Evolutionary conservation across 257 asterid species (phyloP), one percentile per base, ranked within the genome.

Genomic region (Linaria vulgaris): DNA sequence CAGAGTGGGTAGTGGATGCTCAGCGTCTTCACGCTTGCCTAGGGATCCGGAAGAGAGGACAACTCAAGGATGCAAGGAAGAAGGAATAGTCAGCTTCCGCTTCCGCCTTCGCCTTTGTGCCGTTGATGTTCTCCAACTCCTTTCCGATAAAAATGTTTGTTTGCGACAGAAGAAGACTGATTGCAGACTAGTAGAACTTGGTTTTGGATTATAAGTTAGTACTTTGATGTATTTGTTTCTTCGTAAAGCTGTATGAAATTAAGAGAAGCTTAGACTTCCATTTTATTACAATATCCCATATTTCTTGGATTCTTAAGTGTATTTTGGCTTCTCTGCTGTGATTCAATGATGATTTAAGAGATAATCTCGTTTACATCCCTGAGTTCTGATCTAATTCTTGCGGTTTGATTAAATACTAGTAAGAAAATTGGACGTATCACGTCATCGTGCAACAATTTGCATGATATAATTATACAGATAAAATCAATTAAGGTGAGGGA

Each of bases 11-110:
- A 10, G 68, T 94, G 1, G 97, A 94, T 68, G 80, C 87, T 4
- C 90, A 96, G 97, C 91, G 96, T 22, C 75, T 87, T 34, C 69
- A 61, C 24, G 81, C 73, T 80, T 80, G 87, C 79, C 88, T 88
- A 0, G 74, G 52, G 3, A 80, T 91, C 45, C 69, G 98, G 66
- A 88, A 84, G 81, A 80, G 85, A 53, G 98, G 98, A 46, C 94
- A 82, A 46, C 72, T 81, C 64, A 88, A 88, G 71, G 94, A 84
- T 41, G 68, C 91, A 41, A 74, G 83, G 73, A 88, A 91, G 90
- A 70, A 59, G 58, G 95, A 86, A 50, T 91, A 82, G 84, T 67
- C 57, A 27, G 1, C 60, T 9, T 25, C 17, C 3, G 12, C 34
- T 21, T 14, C 59, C 10, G 13, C 24, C 24, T 30, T 2, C 15